These are phyloP conservation scores for Helicostylum pulchrum DNA, from an alignment of 192 early-diverging fungal species.

Conservation along the genomic window DNA sequence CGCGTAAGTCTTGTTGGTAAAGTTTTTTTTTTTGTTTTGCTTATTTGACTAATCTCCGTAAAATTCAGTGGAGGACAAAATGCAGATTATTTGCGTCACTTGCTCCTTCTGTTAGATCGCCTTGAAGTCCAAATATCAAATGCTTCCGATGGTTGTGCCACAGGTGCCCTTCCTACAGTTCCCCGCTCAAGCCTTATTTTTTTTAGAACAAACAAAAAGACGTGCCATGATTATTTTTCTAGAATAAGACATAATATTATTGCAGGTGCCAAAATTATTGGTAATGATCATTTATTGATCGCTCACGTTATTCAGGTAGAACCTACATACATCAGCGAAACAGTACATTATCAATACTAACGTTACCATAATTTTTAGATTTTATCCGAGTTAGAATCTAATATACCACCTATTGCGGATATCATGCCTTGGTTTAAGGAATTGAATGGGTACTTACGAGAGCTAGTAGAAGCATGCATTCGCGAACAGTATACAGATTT, in stretches of 20 bases:
- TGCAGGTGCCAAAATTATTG: slow-evolving; percentile 44
- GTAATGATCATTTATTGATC: slow-evolving; percentile 40
- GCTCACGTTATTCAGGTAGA: slow-evolving; percentile 37
- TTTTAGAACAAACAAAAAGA: slow-evolving; percentile 66
- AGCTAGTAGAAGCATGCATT: slow-evolving; percentile 25
- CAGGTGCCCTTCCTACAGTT: slow-evolving; percentile 52
- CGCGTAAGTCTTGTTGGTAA: not conserved
- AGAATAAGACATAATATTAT: slow-evolving; percentile 57
- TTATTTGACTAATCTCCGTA: not conserved
- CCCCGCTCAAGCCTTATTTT: slow-evolving; percentile 65
- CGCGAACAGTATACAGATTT: slow-evolving; percentile 15
- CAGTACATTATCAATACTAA: too few species aligned
- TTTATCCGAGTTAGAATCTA: slow-evolving; percentile 2
- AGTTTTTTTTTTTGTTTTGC: not conserved
- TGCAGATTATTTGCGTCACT: slow-evolving; percentile 36
- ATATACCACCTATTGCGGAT: slow-evolving; percentile 1
- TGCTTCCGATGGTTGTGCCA: slow-evolving; percentile 56
- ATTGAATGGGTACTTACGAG: slow-evolving; percentile 7
- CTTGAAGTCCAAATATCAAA: slow-evolving; percentile 73
- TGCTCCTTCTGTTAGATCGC: slow-evolving; percentile 61
- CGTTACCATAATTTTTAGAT: not conserved
- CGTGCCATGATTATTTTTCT: slow-evolving; percentile 78
- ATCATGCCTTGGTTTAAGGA: slow-evolving; percentile 9
- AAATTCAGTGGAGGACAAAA: not conserved
- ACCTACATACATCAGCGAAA: not conserved